Percentiles rank a stretch among this genome's conserved stretches.
phyloP scores from a whole-genome alignment of 192 early-diverging fungal genomes.

The Coemansia sp. region DNA sequence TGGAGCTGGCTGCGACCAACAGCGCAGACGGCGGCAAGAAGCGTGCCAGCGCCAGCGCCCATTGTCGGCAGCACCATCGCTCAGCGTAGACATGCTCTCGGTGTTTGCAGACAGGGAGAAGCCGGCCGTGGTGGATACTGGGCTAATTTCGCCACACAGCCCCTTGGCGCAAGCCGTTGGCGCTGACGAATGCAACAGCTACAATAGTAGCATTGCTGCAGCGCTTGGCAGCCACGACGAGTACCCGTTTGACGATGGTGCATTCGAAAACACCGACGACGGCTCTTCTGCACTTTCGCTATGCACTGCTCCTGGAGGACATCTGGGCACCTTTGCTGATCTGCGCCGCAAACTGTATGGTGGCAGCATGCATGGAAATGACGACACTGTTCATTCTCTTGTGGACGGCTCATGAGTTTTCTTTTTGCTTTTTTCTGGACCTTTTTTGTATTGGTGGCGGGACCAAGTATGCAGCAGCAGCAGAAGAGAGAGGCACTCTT shows the following conservation, averaged over 20 bases:
- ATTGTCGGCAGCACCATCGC: slow-evolving; percentile 40
- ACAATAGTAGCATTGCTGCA: not conserved
- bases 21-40: not conserved
- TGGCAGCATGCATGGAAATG: slow-evolving; percentile 22
- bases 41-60: slow-evolving; percentile 26
- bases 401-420: no score
- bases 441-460: no score
- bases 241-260: slow-evolving; percentile 11
- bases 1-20: not conserved
- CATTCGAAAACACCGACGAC: slow-evolving; percentile 18
- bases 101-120: not conserved
- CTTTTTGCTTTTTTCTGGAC: no score
- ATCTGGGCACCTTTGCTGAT: slow-evolving; percentile 47
- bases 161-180: not conserved
- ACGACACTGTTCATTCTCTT: not conserved
- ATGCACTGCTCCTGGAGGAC: slow-evolving; percentile 2
- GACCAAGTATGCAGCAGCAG: no score
- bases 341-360: slow-evolving; percentile 52
- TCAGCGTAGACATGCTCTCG: slow-evolving; percentile 25
- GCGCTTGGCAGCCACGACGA: not conserved
- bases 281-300: slow-evolving; percentile 15
- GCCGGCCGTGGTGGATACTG: slow-evolving; percentile 9
- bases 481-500: no score
- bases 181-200: not conserved
- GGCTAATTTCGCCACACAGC: slow-evolving; percentile 25